These are phyloP conservation scores for Poa annua DNA, from an alignment of 176 grass and related monocot species.

Conservation along the genomic window DNA sequence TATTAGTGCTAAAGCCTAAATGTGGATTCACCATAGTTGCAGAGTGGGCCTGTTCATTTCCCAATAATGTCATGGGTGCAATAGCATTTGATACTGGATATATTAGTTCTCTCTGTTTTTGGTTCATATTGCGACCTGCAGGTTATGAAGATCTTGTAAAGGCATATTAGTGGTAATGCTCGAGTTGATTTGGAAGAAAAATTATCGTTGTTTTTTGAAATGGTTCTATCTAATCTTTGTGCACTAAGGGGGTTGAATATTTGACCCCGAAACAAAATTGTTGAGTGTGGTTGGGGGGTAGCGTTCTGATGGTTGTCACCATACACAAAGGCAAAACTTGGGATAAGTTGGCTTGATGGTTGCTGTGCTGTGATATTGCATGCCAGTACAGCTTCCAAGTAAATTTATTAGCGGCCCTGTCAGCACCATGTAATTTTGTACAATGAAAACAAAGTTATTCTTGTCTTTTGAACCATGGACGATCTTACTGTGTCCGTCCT, in stretches of 20 bases:
- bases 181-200: conserved; percentile 27
- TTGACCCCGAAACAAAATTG: neutral
- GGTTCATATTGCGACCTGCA: neutral
- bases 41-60: neutral
- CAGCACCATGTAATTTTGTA: neutral
- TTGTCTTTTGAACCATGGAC: conserved; percentile 9
- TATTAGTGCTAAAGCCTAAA: neutral
- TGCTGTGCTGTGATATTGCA: neutral
- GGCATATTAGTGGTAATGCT: neutral
- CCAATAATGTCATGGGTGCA: neutral
- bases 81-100: conserved; percentile 10
- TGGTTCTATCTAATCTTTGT: conserved; percentile 23
- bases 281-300: neutral
- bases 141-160: conserved; percentile 2
- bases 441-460: neutral
- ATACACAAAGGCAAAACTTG: neutral
- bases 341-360: neutral
- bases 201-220: conserved; percentile 9
- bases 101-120: neutral
- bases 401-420: neutral
- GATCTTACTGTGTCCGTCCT: neutral
- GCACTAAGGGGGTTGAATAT: conserved; percentile 8
- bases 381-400: conserved; percentile 14
- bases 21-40: conserved; percentile 11
- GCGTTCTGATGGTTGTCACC: neutral